Evolutionary conservation across 2,329 filamentous ascomycete genomes (phyloP), one percentile per base, ranked within the genome.

Genomic region (Colletotrichum salicis): DNA sequence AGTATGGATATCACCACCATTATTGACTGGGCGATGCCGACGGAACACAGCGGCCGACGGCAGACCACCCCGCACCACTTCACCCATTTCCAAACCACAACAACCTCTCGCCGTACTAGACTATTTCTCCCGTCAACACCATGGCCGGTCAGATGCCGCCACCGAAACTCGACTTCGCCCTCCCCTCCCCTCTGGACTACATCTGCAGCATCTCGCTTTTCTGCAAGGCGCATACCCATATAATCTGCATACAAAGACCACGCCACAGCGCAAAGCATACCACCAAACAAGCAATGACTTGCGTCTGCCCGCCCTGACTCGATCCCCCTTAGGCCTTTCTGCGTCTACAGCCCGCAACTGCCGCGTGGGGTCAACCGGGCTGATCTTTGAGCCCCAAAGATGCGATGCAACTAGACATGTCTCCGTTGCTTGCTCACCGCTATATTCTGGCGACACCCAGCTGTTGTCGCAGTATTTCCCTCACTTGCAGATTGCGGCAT

Each of bases 201-300:
- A 61, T 37, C 63, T 61, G 63, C 63, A 67, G 56, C 67, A 67
- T 57, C 63, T 59, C 55, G 45, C 55, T 33, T 48, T 60, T 65
- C 45, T 66, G 62, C 56, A 48, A 59, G 31, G 59, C 33, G 22
- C 41, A 54, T 58, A 60, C 24, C 66, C 60, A 51, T 51, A 51
- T 27, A 52, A 57, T 58, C 33, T 60, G 67, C 62, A 35, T 52
- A 13, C 22, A 24, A 8, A 35, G 45, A 11, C 51, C 29, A 67
- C 37, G 68, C 63, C 68, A 67, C 52, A 19, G 15, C 31, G 63
- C 57, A 67, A 57, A 37, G 41, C 57, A 63, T 27, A 59, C 27
- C 27, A 55, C 45, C n/a, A 64, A 69, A 68, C 37, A 71, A 69
- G 54, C 31, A 63, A 59, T 58, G 69, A 55, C 65, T 71, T 63